phyloP scores from a whole-genome alignment of 257 asterid species.

The Solanum microdontum region DNA sequence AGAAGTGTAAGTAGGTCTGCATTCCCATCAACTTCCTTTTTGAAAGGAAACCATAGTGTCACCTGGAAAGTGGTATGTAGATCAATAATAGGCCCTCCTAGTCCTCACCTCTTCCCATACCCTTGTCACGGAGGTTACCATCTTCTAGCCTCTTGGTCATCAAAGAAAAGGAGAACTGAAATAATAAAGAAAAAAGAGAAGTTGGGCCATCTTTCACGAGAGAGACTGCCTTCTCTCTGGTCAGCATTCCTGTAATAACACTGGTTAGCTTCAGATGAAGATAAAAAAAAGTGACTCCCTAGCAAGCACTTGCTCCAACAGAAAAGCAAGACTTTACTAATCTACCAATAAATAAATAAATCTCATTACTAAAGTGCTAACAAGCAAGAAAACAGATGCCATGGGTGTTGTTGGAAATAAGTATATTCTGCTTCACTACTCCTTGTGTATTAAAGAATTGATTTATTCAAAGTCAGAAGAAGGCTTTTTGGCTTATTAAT shows the following conservation, averaged over 20 bases:
- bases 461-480: background rate
- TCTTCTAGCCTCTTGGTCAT: background rate
- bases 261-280: background rate
- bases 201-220: background rate
- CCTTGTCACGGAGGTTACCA: background rate
- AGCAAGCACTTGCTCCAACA: background rate
- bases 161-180: background rate
- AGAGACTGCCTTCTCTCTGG: background rate
- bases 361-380: background rate
- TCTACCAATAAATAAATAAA: background rate
- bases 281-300: background rate
- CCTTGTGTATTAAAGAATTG: background rate
- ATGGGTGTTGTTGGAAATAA: background rate
- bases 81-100: background rate
- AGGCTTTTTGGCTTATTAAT: background rate
- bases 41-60: background rate
- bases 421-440: background rate
- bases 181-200: background rate
- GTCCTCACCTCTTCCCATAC: background rate
- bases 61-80: background rate
- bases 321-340: background rate
- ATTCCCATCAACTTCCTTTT: background rate
- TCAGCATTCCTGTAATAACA: background rate
- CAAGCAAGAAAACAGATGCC: background rate
- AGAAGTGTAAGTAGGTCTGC: background rate